Evolutionary conservation across 2,329 filamentous ascomycete species (phyloP), one percentile per base, ranked within the genome.

Genomic region (Fusarium beomiforme): DNA sequence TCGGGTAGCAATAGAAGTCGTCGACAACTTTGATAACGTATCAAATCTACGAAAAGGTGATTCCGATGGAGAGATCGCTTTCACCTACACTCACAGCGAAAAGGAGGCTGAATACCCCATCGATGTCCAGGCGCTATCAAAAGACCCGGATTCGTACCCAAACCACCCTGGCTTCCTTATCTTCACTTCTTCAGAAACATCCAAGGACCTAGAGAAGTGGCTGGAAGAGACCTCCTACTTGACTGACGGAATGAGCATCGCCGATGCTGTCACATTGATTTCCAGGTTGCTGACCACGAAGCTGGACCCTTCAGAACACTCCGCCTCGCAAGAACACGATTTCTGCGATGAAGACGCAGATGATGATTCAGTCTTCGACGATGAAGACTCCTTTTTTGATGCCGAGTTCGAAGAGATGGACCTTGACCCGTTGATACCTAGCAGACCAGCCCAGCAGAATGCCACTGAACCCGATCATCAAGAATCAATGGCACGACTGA

Each of bases 61-160:
- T 8, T 91, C 92, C 34, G 92, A 95, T 78, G 93, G 92, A 54
- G 89, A 92, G 61, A 84, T 97, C 61, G 86, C 85, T 17, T 92
- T 95, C 78, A 83, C 80, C 8, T 92, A 83, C 78, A 83, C 79
- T 8, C 92, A 83, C 66, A 68, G 50, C 34, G 53, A 70, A 17
- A n/a, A 41, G 17, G 56, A 81, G 57, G 47, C 75, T 5, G 44
- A 53, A 11, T 60, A 82, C 2, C 68, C 78, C 19, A 62, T 86
- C 8, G 72, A 79, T 24, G 78, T 87, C 11, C 82, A 78, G 21
- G 77, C 82, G 8, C 73, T 84, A 9, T 79, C 76, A 31, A 77
- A 80, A 72, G 71, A 81, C 75, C 53, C 82, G 54, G 75, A 79
- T 43, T 77, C 78, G 2, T 85, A 85, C 64, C 83, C 83, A 8